Evolutionary conservation across 2,329 filamentous ascomycete genomes (phyloP).

Genomic region (Colletotrichum tanaceti): DNA sequence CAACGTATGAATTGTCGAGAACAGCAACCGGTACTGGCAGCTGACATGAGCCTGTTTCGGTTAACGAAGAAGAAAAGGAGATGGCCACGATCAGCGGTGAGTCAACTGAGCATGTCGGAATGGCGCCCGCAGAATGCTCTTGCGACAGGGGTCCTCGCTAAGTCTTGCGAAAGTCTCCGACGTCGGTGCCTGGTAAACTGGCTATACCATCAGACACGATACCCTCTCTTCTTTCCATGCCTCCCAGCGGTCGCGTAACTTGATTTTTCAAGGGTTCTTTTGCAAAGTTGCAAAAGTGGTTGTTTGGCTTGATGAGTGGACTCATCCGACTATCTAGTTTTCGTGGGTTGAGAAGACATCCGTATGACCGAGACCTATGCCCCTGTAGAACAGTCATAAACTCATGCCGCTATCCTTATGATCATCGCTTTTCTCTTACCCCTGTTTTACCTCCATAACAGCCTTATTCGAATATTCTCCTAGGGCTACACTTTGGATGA

Average conservation of each 20-base stretch:
- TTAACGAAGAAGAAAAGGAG: constrained; percentile 3
- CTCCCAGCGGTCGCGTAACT: background rate
- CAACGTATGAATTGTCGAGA: constrained; percentile 5
- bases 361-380: background rate
- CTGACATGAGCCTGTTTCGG: background rate
- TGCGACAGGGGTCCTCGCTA: constrained; percentile 15
- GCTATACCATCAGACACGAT: background rate
- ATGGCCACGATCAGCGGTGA: constrained; percentile 27
- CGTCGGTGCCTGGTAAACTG: background rate
- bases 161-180: background rate
- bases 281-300: background rate
- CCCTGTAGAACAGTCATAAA: background rate
- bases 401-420: background rate
- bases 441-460: too few species aligned
- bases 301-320: background rate
- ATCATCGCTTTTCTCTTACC: too few species aligned
- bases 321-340: background rate
- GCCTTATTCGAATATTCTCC: background rate
- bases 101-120: constrained; percentile 15
- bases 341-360: too few species aligned
- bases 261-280: background rate
- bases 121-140: background rate
- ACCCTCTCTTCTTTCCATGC: background rate
- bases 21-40: background rate
- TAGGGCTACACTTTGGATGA: background rate